Base-by-base conservation (phyloP, 345 rosid genomes). In the Dovyalis caffra region DNA sequence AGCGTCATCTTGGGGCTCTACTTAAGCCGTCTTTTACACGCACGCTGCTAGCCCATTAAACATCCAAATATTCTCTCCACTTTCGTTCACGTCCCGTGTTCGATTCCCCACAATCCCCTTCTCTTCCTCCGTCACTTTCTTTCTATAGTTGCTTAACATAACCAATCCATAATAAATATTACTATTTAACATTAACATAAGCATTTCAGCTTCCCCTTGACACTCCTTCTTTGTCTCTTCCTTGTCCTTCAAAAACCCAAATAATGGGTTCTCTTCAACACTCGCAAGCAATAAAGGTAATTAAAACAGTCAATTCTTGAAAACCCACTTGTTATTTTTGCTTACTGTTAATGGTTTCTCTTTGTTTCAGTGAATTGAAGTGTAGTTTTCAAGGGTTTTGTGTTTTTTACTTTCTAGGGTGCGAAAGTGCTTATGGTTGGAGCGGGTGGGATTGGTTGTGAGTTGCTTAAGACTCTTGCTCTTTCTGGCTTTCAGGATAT, bases 381-480 rank as follows among this genome's bases (percentile, higher is more conserved):
- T 40, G 61, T n/a, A 49, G 37, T 64, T 26, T 64, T 70, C 40
- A 15, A 60, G 53, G 33, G 68, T 23, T 78, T 79, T 73, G 47
- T 68, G 66, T 26, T 72, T 23, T 7, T 8, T 51, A 29, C 66
- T 74, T 84, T 70, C 71, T 73, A 93, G 99, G 90, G 85, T 72
- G 95, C 99, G 82, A 96, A 90, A 88, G 97, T 96, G 78, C 95
- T 96, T 33, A 90, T 96, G 98, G 98, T 96, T 64, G 99, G 99
- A 38, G 99, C 99, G 4, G 99, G 99, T 61, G 97, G 99, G 43
- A 93, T 96, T 79, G 99, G 99, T 47, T 93, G 99, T 76, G 99
- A 96, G 91, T 86, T 96, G 60, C 95, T 96, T 23, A 96, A 96
- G 86, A 93, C 97, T 72, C 97, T 96, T 31, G 94, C 92, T 77